Percentiles rank a stretch among this genome's conserved stretches.
Conservation (phyloP, 148 eudicot species). For the Silene conica region DNA sequence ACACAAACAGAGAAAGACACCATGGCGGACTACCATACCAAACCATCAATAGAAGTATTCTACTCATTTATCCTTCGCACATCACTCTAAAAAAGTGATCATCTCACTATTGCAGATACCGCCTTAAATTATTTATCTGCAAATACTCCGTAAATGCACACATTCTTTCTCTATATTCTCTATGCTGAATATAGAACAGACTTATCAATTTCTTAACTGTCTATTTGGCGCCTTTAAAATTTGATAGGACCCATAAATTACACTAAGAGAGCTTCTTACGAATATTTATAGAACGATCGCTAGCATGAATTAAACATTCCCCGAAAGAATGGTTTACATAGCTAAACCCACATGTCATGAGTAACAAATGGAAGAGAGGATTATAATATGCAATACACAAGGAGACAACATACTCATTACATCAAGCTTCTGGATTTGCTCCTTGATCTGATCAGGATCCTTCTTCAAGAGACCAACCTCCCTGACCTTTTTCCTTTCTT, state of each 20-base stretch:
- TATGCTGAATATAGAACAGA: not conserved
- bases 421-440: constrained; percentile 88
- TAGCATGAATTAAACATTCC: not conserved
- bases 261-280: constrained; percentile 5
- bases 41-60: not conserved
- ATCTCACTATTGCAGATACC: not conserved
- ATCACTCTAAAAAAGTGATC: not conserved
- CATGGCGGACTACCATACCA: not conserved
- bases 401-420: constrained; percentile 67
- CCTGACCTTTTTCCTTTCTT: constrained; percentile 94
- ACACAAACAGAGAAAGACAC: not conserved
- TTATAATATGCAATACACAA: not conserved
- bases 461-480: constrained; percentile 97
- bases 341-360: not conserved
- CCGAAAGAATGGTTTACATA: not conserved
- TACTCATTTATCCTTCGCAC: not conserved
- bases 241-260: not conserved
- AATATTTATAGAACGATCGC: not conserved
- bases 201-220: no score
- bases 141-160: not conserved
- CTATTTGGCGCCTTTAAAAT: not conserved
- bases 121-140: not conserved
- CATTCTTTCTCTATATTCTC: not conserved
- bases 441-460: constrained; percentile 88
- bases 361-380: not conserved